These are phyloP conservation scores for Scortechinia acanthostroma DNA, from an alignment of 2,329 filamentous ascomycete genomes.

Conservation along the genomic window DNA sequence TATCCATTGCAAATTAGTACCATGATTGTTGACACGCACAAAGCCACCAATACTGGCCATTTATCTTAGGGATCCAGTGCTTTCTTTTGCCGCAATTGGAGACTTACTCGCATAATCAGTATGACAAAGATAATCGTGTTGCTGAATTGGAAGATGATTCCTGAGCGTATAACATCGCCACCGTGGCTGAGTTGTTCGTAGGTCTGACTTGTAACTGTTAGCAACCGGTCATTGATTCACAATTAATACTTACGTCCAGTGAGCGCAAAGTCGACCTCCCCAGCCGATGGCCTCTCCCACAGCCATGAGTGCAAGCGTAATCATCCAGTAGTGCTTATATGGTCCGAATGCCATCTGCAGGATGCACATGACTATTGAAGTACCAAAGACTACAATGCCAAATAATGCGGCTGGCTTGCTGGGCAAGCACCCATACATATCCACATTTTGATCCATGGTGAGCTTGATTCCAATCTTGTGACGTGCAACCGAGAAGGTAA, in stretches of 20 bases:
- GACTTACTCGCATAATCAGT: neutral
- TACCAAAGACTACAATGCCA: neutral
- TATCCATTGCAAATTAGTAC: neutral
- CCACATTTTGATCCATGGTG: neutral
- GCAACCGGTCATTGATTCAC: too few species aligned
- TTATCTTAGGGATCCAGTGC: neutral
- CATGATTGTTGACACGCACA: neutral
- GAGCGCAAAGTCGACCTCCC: neutral
- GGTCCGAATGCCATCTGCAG: neutral
- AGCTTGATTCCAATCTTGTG: neutral
- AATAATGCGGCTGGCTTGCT: neutral
- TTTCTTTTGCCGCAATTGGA: neutral
- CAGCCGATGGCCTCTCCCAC: neutral
- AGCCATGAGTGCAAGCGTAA: neutral
- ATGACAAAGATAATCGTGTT: neutral
- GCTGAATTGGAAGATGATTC: constrained; percentile 1
- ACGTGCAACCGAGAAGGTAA: neutral
- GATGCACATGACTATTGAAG: neutral
- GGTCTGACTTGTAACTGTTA: too few species aligned
- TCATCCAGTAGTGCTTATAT: constrained; percentile 1
- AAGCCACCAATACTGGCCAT: neutral
- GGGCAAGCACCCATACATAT: neutral
- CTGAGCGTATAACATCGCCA: neutral
- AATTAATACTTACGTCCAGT: too few species aligned
- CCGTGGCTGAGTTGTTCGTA: neutral